Evolutionary conservation across 2,329 filamentous ascomycete species (phyloP).

Genomic region (Beauveria sp.): DNA sequence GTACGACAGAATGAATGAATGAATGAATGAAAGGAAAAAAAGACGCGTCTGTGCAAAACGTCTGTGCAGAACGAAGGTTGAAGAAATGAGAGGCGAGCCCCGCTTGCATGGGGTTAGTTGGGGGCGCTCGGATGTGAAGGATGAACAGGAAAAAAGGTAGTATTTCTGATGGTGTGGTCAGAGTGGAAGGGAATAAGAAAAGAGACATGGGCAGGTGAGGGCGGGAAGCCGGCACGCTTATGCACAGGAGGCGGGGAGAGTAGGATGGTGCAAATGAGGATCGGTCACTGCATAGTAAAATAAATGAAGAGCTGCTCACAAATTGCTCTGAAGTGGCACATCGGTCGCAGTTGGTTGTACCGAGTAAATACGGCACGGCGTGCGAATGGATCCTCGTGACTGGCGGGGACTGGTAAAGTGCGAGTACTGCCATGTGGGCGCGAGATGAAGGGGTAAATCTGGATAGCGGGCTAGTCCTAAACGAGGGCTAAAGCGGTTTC

Average conservation of each 20-base stretch:
- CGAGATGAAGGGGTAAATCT: slow-evolving; percentile 8
- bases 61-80: neutral
- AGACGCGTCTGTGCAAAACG: neutral
- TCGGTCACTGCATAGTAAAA: neutral
- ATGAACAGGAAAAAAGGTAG: neutral
- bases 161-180: too few species aligned
- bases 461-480: neutral
- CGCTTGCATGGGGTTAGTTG: neutral
- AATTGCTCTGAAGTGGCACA: too few species aligned
- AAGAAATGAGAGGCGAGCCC: neutral
- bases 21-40: neutral
- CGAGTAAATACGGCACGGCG: too few species aligned
- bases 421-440: neutral
- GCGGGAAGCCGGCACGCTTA: too few species aligned
- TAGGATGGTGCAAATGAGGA: neutral
- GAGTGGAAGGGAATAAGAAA: neutral
- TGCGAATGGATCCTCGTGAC: too few species aligned
- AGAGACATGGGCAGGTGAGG: too few species aligned
- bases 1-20: neutral
- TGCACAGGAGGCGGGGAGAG: too few species aligned
- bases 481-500: neutral
- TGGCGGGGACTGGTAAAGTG: too few species aligned
- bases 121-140: neutral
- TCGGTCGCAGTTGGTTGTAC: too few species aligned
- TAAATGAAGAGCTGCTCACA: too few species aligned